Conservation (phyloP, 225 moss, liverwort and hornwort genomes). For the Polytrichum commune region DNA sequence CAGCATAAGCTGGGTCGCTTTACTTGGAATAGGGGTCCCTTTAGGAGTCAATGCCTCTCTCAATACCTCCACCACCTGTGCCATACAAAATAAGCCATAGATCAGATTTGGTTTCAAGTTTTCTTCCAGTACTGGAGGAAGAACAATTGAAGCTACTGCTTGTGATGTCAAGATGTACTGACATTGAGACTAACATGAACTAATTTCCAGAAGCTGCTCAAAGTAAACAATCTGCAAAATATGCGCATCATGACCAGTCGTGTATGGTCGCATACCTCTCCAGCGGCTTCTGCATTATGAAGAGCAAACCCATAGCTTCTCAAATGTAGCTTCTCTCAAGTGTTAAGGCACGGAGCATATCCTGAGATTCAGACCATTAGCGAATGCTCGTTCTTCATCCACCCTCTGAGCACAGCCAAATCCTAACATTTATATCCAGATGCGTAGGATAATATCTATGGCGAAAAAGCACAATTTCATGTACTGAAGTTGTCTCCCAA, state of each 20-base stretch:
- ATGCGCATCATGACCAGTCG: too few species aligned
- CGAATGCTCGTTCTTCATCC: conserved; percentile 89
- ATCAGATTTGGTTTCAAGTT: background rate
- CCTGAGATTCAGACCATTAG: conserved; percentile 95
- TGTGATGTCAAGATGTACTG: too few species aligned
- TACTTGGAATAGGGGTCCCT: conserved; percentile 91
- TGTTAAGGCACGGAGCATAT: conserved; percentile 91
- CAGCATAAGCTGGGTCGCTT: conserved; percentile 95
- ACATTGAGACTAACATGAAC: too few species aligned
- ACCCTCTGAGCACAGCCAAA: conserved; percentile 49
- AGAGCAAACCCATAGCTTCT: conserved; percentile 99
- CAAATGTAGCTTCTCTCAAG: conserved; percentile 96
- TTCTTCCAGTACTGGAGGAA: too few species aligned
- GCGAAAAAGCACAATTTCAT: too few species aligned
- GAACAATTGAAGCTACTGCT: too few species aligned
- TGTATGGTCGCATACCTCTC: conserved; percentile 58
- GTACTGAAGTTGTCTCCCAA: too few species aligned
- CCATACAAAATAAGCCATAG: conserved; percentile 4
- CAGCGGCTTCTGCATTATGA: conserved; percentile 94
- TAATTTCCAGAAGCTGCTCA: too few species aligned
- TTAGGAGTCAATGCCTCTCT: conserved; percentile 88
- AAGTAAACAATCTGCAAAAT: too few species aligned
- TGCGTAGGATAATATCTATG: too few species aligned
- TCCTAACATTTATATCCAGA: too few species aligned
- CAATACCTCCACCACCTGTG: conserved; percentile 98